Evolutionary conservation across 768 basidiomycete genomes (phyloP).

Genomic region (Gloeophyllum trabeum): DNA sequence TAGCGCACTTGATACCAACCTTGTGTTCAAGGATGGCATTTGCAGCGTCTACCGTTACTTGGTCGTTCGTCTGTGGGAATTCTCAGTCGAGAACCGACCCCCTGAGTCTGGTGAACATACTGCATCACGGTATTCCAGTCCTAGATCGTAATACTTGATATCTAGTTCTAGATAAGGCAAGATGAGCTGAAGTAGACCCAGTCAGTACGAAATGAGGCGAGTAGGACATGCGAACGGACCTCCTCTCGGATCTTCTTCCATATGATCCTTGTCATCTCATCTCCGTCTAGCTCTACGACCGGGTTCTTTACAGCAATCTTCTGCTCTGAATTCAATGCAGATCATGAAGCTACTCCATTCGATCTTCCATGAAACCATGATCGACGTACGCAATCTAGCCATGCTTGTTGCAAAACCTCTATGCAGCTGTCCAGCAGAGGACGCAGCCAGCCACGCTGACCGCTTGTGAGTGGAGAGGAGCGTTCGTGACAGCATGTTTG

Average conservation of each 20-base stretch:
- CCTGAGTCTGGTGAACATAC: too few species aligned
- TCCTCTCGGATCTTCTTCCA: conserved; percentile 97
- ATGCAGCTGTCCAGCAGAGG: too few species aligned
- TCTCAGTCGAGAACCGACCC: too few species aligned
- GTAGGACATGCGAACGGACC: conserved; percentile 33
- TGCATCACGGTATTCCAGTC: conserved; percentile 84
- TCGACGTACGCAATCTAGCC: neutral
- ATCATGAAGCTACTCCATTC: neutral
- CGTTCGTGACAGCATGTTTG: too few species aligned
- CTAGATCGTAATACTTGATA: conserved; percentile 98
- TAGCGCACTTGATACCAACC: conserved; percentile 98
- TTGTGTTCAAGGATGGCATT: conserved; percentile 90
- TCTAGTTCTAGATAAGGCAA: conserved; percentile 91
- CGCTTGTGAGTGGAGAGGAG: too few species aligned
- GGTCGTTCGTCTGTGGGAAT: conserved; percentile 74
- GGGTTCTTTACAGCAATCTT: conserved; percentile 83
- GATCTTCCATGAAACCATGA: neutral
- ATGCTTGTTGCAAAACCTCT: conserved; percentile 1
- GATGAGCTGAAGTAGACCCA: conserved; percentile 53
- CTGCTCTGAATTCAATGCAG: conserved; percentile 10
- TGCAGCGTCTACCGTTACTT: conserved; percentile 87
- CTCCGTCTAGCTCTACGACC: conserved; percentile 91
- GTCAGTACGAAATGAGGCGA: neutral
- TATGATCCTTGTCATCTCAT: conserved; percentile 99
- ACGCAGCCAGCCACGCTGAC: too few species aligned